Evolutionary conservation across 768 basidiomycete genomes (phyloP).

Genomic region (Tubosaeta brunneosetosa): DNA sequence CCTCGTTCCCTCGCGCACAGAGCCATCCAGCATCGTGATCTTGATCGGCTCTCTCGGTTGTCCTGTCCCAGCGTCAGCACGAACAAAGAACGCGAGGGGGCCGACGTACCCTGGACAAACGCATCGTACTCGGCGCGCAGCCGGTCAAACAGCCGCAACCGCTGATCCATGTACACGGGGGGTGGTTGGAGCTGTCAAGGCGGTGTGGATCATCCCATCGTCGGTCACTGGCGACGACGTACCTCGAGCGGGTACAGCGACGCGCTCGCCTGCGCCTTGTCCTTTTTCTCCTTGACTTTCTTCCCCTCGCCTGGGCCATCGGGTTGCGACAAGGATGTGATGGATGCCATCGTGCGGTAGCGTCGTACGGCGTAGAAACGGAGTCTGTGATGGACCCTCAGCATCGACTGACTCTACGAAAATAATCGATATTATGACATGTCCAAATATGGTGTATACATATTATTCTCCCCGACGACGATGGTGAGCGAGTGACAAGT

Average conservation of each 20-base stretch:
- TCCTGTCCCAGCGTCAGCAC: conserved; percentile 24
- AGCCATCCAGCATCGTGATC: conserved; percentile 84
- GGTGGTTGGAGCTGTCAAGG: conserved; percentile 68
- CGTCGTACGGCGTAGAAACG: not conserved
- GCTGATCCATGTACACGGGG: conserved; percentile 84
- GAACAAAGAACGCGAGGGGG: no score
- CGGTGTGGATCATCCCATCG: not conserved
- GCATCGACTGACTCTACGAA: conserved; percentile 28
- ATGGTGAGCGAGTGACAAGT: no score
- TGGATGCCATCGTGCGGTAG: conserved; percentile 45
- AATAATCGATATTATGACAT: conserved; percentile 3
- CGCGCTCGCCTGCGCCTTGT: conserved; percentile 26
- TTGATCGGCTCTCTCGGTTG: conserved; percentile 82
- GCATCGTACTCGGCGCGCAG: conserved; percentile 81
- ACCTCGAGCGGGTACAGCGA: conserved; percentile 66
- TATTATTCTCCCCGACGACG: no score
- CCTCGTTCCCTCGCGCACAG: conserved; percentile 74
- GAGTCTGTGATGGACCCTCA: conserved; percentile 23
- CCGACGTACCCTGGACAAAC: conserved; percentile 61
- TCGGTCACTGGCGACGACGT: not conserved
- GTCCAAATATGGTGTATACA: not conserved
- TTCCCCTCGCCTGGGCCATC: conserved; percentile 31
- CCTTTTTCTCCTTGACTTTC: conserved; percentile 45
- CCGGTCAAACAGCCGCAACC: conserved; percentile 85
- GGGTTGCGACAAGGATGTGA: conserved; percentile 53